phyloP scores from a whole-genome alignment of 257 asterid genomes.

The Solanum pinnatisectum region DNA sequence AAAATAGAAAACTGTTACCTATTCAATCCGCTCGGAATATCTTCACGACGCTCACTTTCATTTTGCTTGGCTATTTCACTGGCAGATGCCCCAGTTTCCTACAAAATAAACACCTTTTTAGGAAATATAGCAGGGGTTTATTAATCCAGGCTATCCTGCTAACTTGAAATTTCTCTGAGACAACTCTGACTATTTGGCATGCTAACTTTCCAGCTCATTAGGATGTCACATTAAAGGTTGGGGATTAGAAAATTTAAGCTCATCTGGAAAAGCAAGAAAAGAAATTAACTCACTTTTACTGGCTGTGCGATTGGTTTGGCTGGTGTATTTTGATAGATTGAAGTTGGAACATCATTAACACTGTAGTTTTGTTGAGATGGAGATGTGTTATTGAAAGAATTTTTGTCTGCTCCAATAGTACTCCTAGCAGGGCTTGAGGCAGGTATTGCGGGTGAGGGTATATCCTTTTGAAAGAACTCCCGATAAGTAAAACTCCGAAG shows the following conservation, averaged over 20 bases:
- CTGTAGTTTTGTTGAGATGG: conserved; percentile 13
- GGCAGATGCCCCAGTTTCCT: conserved; percentile 47
- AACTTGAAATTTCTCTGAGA: not conserved
- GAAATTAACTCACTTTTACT: conserved; percentile 10
- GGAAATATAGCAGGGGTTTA: not conserved
- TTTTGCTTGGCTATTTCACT: conserved; percentile 38
- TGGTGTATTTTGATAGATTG: conserved; percentile 6
- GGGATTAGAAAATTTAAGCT: not conserved
- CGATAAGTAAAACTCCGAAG: conserved; percentile 18
- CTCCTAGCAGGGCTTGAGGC: conserved; percentile 12
- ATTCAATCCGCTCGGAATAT: conserved; percentile 43
- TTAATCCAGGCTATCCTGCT: not conserved
- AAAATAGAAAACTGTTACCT: conserved; percentile 31
- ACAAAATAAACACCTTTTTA: conserved; percentile 9
- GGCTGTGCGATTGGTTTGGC: conserved; percentile 3
- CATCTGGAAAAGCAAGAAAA: not conserved
- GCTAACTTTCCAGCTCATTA: not conserved
- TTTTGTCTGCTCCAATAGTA: conserved; percentile 10
- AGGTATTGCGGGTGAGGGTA: conserved; percentile 4
- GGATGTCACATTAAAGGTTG: not conserved
- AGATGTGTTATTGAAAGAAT: conserved; percentile 2
- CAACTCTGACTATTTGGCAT: not conserved
- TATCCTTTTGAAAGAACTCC: conserved; percentile 20
- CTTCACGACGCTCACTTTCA: conserved; percentile 57
- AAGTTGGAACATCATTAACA: conserved; percentile 11